Percentiles rank a stretch among this genome's conserved stretches.
phyloP scores from a whole-genome alignment of 768 basidiomycete species.

The Collybia mongolica region DNA sequence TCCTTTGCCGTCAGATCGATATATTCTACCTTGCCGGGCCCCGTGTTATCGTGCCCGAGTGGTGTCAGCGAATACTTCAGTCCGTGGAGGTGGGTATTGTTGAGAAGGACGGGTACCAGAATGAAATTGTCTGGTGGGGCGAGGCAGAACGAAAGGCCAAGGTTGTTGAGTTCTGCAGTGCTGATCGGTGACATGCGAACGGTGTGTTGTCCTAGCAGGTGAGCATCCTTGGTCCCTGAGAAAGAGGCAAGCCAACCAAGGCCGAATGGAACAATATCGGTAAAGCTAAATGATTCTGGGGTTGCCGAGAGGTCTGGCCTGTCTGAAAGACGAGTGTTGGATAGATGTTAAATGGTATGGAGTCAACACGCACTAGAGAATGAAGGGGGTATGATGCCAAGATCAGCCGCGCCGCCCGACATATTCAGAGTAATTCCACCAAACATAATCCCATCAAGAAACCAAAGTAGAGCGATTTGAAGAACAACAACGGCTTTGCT shows the following conservation, averaged over 20 bases:
- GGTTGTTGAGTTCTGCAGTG: slow-evolving; percentile 87
- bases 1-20: slow-evolving; percentile 62
- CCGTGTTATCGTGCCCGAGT: slow-evolving; percentile 45
- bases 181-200: slow-evolving; percentile 92
- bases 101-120: slow-evolving; percentile 82
- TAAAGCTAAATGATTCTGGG: slow-evolving; percentile 44
- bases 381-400: slow-evolving; percentile 6
- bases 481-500: slow-evolving; percentile 59
- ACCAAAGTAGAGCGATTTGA: slow-evolving; percentile 59
- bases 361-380: slow-evolving; percentile 27
- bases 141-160: slow-evolving; percentile 72
- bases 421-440: slow-evolving; percentile 64
- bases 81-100: slow-evolving; percentile 78
- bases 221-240: slow-evolving; percentile 44
- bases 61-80: slow-evolving; percentile 75
- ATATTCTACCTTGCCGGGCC: slow-evolving; percentile 46
- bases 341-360: neutral
- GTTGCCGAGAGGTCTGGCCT: slow-evolving; percentile 38
- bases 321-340: slow-evolving; percentile 17
- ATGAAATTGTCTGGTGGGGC: slow-evolving; percentile 49
- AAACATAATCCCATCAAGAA: slow-evolving; percentile 69
- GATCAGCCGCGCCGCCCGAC: slow-evolving; percentile 3
- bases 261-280: slow-evolving; percentile 47
- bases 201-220: slow-evolving; percentile 84
- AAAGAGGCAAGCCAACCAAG: slow-evolving; percentile 50